Base-by-base conservation (phyloP, 1,284 basidiomycete genomes). In the Vanrija sp. region DNA sequence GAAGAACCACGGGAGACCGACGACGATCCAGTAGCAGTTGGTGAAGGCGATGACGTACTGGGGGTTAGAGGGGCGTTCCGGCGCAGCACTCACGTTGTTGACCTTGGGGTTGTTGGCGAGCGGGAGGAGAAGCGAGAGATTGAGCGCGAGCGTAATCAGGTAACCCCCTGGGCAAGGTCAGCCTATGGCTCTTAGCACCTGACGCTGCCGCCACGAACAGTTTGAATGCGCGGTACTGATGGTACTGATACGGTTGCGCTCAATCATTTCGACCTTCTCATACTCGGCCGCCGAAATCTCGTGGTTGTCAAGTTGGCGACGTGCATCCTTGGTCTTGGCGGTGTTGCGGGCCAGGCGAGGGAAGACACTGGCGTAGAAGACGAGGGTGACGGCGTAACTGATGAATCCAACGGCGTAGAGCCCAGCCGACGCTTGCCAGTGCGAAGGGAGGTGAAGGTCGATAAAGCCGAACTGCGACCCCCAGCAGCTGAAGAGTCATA, bases 191-290 rank as follows among this genome's bases (percentile, higher is more conserved):
- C 4, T 9, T 31, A 9, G 31, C 12, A 15, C 16, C n/a, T 10
- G 10, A 1, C 38, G 8, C n/a, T 1, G n/a, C n/a, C n/a, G 10
- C 57, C 60, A 43, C 65, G 48, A n/a, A 73, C 64, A 54, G 58
- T 73, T 60, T 83, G 86, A 10, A 82, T 86, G 67, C 83, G 89
- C 89, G 14, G 87, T 89, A 62, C 85, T 85, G 63, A 88, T 86
- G 63, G 89, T 90, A 63, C 85, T 85, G 54, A 93, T 86, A 54
- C 85, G 78, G 66, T 90, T 92, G 78, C 89, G 87, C 75, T 89
- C 85, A 47, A 92, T 67, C 51, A 84, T 86, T 66, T 90, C 88
- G 64, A 89, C 86, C 5, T 66, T 64, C 65, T 88, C 87, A 64
- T 87, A 89, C 60, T 82, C 83, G 47, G 85, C 84, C 3, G 76